Percentiles rank a stretch among this genome's conserved stretches.
phyloP scores from a whole-genome alignment of 1,139 yeast species.

The Zygosaccharomyces sapae region DNA sequence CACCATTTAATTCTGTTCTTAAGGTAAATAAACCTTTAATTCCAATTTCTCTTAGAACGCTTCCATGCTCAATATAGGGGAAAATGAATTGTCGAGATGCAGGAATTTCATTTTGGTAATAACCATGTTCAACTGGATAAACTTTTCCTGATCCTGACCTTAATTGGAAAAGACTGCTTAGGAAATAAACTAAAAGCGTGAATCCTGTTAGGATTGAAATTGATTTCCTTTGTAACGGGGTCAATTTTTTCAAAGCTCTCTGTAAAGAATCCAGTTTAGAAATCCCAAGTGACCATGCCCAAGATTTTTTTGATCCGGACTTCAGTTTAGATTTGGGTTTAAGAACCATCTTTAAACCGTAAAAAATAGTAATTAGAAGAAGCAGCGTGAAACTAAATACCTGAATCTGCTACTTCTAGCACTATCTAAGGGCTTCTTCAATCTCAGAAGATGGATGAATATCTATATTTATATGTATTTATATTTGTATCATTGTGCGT shows the following conservation, averaged over 20 bases:
- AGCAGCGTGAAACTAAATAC: background rate
- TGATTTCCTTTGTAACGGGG: slow-evolving; percentile 6
- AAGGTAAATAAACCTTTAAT: slow-evolving; percentile 47
- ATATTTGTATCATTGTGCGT: background rate
- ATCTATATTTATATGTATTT: background rate
- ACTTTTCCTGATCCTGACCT: slow-evolving; percentile 9
- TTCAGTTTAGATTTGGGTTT: slow-evolving; percentile 19
- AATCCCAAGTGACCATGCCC: slow-evolving; percentile 8
- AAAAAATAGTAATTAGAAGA: slow-evolving; percentile 10
- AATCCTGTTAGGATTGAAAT: slow-evolving; percentile 11
- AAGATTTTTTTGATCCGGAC: slow-evolving; percentile 10
- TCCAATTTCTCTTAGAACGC: slow-evolving; percentile 52
- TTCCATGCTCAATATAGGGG: slow-evolving; percentile 66
- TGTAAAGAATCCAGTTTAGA: background rate
- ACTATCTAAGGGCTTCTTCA: background rate
- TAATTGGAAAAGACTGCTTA: slow-evolving; percentile 9
- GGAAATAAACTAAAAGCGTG: slow-evolving; percentile 13
- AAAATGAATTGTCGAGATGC: slow-evolving; percentile 53
- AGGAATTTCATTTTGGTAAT: slow-evolving; percentile 42
- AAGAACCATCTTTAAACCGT: slow-evolving; percentile 17
- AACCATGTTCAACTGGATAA: slow-evolving; percentile 40
- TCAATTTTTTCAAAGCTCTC: background rate
- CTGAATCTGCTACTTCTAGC: background rate
- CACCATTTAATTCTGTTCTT: slow-evolving; percentile 42
- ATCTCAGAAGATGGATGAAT: background rate